Percentiles rank a stretch among this genome's conserved stretches.
phyloP scores from a whole-genome alignment of 495 filamentous ascomycete genomes.

The Annulohypoxylon nitens region DNA sequence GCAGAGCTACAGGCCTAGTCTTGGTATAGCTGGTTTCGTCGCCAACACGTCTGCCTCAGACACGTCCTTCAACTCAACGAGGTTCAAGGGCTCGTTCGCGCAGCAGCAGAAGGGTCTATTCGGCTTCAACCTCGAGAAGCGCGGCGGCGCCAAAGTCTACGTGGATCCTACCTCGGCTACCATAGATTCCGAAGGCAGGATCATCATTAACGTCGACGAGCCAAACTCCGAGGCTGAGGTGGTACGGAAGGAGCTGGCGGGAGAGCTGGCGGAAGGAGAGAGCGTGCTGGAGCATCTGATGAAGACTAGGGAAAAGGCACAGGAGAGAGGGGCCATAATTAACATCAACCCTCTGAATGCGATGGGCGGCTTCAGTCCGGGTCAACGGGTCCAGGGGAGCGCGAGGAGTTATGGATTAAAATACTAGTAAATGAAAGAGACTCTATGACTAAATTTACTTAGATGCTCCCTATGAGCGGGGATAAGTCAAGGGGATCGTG shows the following conservation, averaged over 20 bases:
- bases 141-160: constrained; percentile 76
- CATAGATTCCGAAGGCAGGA: constrained; percentile 71
- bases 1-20: constrained; percentile 41
- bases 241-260: constrained; percentile 65
- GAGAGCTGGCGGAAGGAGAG: constrained; percentile 55
- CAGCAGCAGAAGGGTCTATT: constrained; percentile 45
- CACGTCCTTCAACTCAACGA: constrained; percentile 46
- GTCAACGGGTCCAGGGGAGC: constrained; percentile 9
- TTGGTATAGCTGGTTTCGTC: constrained; percentile 67
- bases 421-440: background rate
- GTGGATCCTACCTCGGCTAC: constrained; percentile 68
- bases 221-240: constrained; percentile 61
- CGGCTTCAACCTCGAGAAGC: constrained; percentile 68
- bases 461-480: background rate
- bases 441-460: background rate
- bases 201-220: constrained; percentile 64
- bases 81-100: background rate
- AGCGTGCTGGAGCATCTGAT: constrained; percentile 46
- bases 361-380: constrained; percentile 3
- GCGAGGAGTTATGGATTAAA: constrained; percentile 32
- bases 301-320: constrained; percentile 15
- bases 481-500: background rate
- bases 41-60: constrained; percentile 49
- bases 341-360: background rate
- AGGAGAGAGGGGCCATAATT: constrained; percentile 13